Conservation (phyloP, 2,329 filamentous ascomycete species). For the Ilyonectria sp. region DNA sequence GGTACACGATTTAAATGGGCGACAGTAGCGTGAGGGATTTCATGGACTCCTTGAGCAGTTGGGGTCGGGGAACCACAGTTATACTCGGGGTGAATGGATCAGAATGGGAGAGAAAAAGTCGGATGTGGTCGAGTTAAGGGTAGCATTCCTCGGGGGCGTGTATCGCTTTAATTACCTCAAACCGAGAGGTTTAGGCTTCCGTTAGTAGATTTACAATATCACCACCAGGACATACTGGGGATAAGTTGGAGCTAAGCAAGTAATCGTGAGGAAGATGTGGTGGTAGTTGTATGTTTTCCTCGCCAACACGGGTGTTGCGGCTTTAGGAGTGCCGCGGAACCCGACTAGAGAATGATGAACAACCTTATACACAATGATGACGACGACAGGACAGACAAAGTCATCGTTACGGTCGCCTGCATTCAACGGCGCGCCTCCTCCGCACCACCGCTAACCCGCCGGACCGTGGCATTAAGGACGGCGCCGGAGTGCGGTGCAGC, state of each 20-base stretch:
- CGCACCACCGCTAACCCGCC: background rate
- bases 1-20: slow-evolving; percentile 58
- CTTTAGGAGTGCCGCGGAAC: background rate
- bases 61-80: too few relatives aligned
- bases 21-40: background rate
- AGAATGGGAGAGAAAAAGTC: background rate
- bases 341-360: background rate
- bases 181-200: background rate
- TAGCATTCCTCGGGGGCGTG: background rate
- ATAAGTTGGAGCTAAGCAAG: background rate
- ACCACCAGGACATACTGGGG: background rate
- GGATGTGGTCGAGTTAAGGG: background rate
- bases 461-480: background rate
- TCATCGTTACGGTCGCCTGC: background rate
- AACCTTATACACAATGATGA: background rate
- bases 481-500: background rate
- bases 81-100: background rate
- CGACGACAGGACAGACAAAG: background rate
- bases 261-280: background rate
- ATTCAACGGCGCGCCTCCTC: background rate
- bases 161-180: background rate
- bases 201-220: background rate
- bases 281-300: background rate
- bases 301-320: background rate
- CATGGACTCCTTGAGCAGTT: background rate